These are phyloP conservation scores for Pelargonium australe DNA, from an alignment of 441 rosid genomes.

Conservation along the genomic window DNA sequence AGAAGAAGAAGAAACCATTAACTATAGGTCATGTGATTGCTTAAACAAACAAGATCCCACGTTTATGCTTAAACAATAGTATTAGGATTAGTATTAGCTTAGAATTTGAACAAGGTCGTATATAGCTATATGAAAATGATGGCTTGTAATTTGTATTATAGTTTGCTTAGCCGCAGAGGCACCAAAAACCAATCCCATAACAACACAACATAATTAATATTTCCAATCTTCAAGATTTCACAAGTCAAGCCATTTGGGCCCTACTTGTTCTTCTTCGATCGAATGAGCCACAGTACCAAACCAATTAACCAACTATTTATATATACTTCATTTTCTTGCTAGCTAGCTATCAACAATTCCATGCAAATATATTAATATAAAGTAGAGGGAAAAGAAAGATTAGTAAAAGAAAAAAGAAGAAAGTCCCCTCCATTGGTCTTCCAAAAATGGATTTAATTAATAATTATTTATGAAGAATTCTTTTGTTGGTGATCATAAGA, in stretches of 20 bases:
- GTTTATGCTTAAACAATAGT: too few relatives aligned
- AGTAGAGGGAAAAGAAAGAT: not conserved
- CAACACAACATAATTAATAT: not conserved
- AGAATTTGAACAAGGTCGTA: not conserved
- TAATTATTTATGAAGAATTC: not conserved
- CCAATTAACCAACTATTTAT: not conserved
- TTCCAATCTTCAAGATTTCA: not conserved
- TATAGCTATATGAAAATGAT: not conserved
- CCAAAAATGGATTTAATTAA: not conserved
- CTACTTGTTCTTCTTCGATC: not conserved
- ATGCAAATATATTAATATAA: conserved; percentile 3
- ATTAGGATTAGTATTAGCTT: not conserved
- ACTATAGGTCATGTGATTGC: too few relatives aligned
- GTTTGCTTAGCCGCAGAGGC: too few relatives aligned
- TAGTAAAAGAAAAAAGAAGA: not conserved
- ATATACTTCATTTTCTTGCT: not conserved
- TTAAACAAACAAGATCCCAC: not conserved
- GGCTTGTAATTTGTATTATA: not conserved
- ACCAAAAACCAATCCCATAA: not conserved
- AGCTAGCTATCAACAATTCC: not conserved
- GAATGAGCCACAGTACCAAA: too few relatives aligned
- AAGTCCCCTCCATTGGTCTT: not conserved
- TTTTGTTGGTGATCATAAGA: not conserved
- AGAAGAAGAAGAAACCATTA: not conserved
- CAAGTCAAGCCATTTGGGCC: not conserved